These are phyloP conservation scores for Ogataea trehalophila DNA, from an alignment of 805 yeast species.

Conservation along the genomic window DNA sequence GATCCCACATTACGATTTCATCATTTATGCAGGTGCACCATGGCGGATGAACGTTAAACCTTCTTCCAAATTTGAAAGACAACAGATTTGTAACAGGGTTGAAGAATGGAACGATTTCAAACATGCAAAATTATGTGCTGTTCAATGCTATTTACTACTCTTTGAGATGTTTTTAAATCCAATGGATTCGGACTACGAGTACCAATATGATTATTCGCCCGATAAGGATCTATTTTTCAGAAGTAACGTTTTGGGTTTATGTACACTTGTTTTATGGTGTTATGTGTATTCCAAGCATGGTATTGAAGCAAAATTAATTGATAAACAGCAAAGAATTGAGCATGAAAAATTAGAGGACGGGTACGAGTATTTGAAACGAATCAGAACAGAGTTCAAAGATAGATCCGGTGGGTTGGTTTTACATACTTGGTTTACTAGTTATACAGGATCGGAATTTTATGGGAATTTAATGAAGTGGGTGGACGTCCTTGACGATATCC, in stretches of 20 bases:
- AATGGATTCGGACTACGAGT: conserved; percentile 39
- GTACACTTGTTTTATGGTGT: conserved; percentile 46
- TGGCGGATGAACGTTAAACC: conserved; percentile 69
- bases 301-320: conserved; percentile 31
- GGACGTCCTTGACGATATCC: conserved; percentile 33
- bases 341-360: conserved; percentile 39
- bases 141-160: conserved; percentile 57
- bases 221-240: conserved; percentile 47
- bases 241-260: conserved; percentile 38
- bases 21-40: conserved; percentile 78
- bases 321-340: conserved; percentile 13
- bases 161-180: conserved; percentile 59
- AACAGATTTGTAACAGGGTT: conserved; percentile 44
- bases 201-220: conserved; percentile 43
- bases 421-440: conserved; percentile 31
- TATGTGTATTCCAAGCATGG: conserved; percentile 46
- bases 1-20: conserved; percentile 72
- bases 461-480: conserved; percentile 39
- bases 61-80: conserved; percentile 43
- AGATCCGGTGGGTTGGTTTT: conserved; percentile 29
- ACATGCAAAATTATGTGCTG: conserved; percentile 47
- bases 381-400: conserved; percentile 38
- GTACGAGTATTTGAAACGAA: conserved; percentile 43
- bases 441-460: conserved; percentile 36
- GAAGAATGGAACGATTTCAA: conserved; percentile 45